Base-by-base conservation (phyloP, 106 monocot genomes). In the Allium fistulosum region DNA sequence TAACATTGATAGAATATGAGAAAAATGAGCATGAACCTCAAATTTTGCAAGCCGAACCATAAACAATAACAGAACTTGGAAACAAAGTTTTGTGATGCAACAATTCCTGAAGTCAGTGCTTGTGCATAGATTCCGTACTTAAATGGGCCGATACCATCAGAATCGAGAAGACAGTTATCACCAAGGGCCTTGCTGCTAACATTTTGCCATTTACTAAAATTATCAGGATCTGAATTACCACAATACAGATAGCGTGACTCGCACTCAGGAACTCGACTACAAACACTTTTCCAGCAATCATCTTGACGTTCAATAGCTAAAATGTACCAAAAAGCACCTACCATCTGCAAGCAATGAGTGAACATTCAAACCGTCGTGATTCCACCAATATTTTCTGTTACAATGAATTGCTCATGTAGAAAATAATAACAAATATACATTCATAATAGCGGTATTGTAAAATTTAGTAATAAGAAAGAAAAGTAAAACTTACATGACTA, bases 291-390 rank as follows among this genome's bases (percentile, higher is more conserved):
- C 94, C 94, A 94, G 69, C 94, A 94, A 57, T 76, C 90, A 80
- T 91, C 85, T 83, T 88, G 75, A 60, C 94, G 84, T 62, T 85
- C 82, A 17, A 94, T 71, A 63, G 94, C 71, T 64, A 94, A 68
- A 47, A 91, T 81, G 62, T 94, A 94, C 94, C 94, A 94, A 66
- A 88, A 85, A 62, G 94, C 81, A 69, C 94, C 94, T 60, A 91
- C 87, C 52, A 85, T 81, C 94, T 94, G 85, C 37, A 63, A 63
- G 59, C 22, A 72, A 37, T 9, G 11, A 68, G 17, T 37, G 37
- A 37, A 2, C 5, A 37, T 37, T 37, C 37, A 37, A 37, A 37
- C 2, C 37, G 5, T 37, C 37, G 37, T 37, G 37, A 37, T 37
- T 37, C 37, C 37, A 2, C 37, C 37, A 37, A 37, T 37, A 37